phyloP scores from a whole-genome alignment of 371 early-diverging fungal genomes.

The Mortierella sp. region DNA sequence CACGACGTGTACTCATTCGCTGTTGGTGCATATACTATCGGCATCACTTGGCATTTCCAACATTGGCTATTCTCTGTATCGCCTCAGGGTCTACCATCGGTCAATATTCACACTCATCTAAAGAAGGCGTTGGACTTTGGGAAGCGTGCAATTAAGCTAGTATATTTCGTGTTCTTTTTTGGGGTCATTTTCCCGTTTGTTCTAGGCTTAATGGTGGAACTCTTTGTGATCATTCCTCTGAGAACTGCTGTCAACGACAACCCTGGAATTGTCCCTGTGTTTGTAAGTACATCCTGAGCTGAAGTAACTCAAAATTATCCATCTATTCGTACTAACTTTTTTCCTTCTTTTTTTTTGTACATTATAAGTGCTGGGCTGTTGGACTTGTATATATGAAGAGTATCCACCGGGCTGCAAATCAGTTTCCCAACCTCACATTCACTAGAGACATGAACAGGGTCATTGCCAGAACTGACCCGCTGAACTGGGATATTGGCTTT shows the following conservation, averaged over 20 bases:
- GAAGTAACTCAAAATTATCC: background rate
- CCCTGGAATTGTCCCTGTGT: constrained; percentile 51
- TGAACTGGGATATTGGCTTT: constrained; percentile 19
- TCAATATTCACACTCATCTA: background rate
- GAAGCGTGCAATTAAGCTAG: constrained; percentile 25
- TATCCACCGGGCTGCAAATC: constrained; percentile 59
- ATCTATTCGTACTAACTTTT: background rate
- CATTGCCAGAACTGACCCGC: constrained; percentile 19
- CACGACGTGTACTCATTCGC: constrained; percentile 74
- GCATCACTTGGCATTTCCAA: constrained; percentile 15
- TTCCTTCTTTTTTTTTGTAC: background rate
- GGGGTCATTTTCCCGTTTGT: constrained; percentile 62
- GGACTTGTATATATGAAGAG: constrained; percentile 70
- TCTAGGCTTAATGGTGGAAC: constrained; percentile 62
- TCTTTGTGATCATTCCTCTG: constrained; percentile 65
- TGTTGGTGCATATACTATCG: constrained; percentile 52
- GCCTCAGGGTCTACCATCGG: background rate
- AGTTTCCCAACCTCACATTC: constrained; percentile 62
- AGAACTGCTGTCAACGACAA: constrained; percentile 33
- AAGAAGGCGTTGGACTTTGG: background rate
- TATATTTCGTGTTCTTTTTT: constrained; percentile 59
- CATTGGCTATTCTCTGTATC: constrained; percentile 27
- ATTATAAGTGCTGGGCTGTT: constrained; percentile 67
- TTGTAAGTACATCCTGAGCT: constrained; percentile 36
- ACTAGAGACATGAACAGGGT: constrained; percentile 57